Percentiles rank a stretch among this genome's conserved stretches.
Evolutionary conservation across 306 rosid genomes (phyloP).

Genomic region (Quercus engelmannii): DNA sequence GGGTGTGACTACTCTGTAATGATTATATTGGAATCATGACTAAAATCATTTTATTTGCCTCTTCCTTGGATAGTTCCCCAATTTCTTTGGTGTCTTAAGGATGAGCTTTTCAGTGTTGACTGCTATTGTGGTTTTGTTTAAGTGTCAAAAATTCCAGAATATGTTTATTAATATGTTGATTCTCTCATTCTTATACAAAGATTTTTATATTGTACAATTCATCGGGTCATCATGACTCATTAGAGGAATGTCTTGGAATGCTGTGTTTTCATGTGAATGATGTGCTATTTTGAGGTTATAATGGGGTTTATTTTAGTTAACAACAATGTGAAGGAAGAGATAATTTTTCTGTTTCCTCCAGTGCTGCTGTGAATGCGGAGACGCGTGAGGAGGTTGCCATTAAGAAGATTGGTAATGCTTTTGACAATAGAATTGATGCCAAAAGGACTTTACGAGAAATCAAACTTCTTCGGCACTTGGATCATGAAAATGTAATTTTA

Average conservation of each 20-base stretch:
- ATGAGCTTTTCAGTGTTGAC: not conserved
- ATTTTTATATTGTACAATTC: not conserved
- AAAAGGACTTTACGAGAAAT: conserved; percentile 93
- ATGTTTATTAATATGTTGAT: not conserved
- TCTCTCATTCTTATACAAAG: not conserved
- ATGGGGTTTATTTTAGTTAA: conserved; percentile 16
- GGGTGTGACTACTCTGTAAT: not conserved
- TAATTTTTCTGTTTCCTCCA: conserved; percentile 38
- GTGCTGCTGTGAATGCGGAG: conserved; percentile 88
- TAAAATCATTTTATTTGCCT: not conserved
- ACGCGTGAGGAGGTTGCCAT: conserved; percentile 89
- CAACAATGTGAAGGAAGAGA: conserved; percentile 25
- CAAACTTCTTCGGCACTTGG: conserved; percentile 92
- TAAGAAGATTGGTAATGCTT: conserved; percentile 98
- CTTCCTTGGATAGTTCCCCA: not conserved
- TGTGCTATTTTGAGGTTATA: not conserved
- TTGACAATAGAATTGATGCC: conserved; percentile 94
- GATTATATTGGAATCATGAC: not conserved
- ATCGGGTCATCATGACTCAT: not conserved
- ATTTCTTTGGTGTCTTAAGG: not conserved
- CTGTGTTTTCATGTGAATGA: not conserved
- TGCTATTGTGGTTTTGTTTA: not conserved
- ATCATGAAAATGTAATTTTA: conserved; percentile 82
- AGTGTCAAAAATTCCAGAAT: not conserved
- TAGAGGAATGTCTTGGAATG: not conserved